Evolutionary conservation across 305 asterid species (phyloP), one percentile per base, ranked within the genome.

Genomic region (Coffea humblotiana): DNA sequence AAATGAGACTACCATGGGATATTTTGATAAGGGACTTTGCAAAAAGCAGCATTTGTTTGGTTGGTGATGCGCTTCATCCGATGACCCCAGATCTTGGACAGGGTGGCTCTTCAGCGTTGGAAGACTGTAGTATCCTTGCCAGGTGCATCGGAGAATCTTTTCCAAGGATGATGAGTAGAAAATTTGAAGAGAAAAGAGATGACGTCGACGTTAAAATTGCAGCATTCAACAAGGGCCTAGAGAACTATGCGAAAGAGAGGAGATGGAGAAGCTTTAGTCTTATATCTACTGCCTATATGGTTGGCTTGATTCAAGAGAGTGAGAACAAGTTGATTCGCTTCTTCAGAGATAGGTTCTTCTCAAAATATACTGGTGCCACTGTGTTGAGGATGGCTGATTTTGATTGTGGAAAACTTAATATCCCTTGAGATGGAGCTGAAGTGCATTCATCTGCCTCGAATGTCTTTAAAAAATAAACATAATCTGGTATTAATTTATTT

Each of bases 81-180:
- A 90, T 89, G 97, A 89, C 97, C 32, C 92, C 95, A 0, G 97
- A 92, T 69, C 76, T 90, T 40, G 93, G 91, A 37, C 95, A 92
- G 85, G 97, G 97, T 3, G 95, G 91, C 2, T 89, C 96, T 73
- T 81, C 89, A 14, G 90, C 94, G 0, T 76, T 90, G 2, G 97
- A 92, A 81, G 97, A 90, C 32, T 80, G 89, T 11, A 75, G 88
- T 1, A 79, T 40, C 52, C 51, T 69, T 18, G 73, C 73, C 8
- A 37, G 16, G 74, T 70, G 74, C 74, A 70, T 70, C n/a, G 92
- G 75, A 5, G 87, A 80, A 80, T 88, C 91, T 15, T 37, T 91
- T 75, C 76, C 10, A 9, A 35, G 61, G 58, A 79, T 74, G 21
- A 56, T 79, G 10, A 68, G 64, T 1, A 54, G 72, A 23, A 43